These are phyloP conservation scores for Phialocephala subalpina DNA, from an alignment of 2,329 filamentous ascomycete species.

Conservation along the genomic window DNA sequence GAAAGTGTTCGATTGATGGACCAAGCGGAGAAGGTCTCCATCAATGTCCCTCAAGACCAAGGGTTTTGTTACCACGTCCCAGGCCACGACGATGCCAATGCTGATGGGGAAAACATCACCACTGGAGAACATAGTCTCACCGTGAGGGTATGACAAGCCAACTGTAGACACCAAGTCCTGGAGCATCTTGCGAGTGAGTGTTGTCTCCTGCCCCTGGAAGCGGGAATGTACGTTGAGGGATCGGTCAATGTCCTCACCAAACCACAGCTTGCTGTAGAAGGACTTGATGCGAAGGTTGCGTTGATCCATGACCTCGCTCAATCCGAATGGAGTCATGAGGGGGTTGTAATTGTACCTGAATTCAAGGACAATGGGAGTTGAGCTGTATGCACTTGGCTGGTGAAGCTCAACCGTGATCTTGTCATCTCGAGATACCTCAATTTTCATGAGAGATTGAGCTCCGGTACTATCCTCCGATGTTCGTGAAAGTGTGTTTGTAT, in stretches of 20 bases:
- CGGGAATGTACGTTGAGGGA: slow-evolving; percentile 2
- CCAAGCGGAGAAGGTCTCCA: slow-evolving; percentile 90
- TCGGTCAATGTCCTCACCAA: slow-evolving; percentile 5
- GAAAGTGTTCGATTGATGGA: slow-evolving; percentile 95
- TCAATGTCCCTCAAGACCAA: slow-evolving; percentile 88
- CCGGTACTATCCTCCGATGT: background rate
- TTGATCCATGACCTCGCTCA: slow-evolving; percentile 10
- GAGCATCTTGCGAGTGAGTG: slow-evolving; percentile 1
- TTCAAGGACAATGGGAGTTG: slow-evolving; percentile 1
- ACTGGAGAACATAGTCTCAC: slow-evolving; percentile 5
- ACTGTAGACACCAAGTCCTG: background rate
- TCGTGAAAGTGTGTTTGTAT: slow-evolving; percentile 6
- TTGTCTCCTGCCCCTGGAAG: background rate
- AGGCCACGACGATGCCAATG: slow-evolving; percentile 91
- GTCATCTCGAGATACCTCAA: slow-evolving; percentile 1
- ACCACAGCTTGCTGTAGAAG: slow-evolving; percentile 6
- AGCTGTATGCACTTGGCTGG: slow-evolving; percentile 6
- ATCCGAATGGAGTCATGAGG: slow-evolving; percentile 6
- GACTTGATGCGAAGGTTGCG: slow-evolving; percentile 8
- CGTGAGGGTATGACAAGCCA: slow-evolving; percentile 3
- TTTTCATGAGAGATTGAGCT: slow-evolving; percentile 8
- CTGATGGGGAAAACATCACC: slow-evolving; percentile 74
- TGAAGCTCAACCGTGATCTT: background rate
- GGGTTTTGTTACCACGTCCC: slow-evolving; percentile 98
- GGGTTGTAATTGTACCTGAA: slow-evolving; percentile 5